Base-by-base conservation (phyloP, 2,329 filamentous ascomycete genomes). In the Atkinsonella texensis region DNA sequence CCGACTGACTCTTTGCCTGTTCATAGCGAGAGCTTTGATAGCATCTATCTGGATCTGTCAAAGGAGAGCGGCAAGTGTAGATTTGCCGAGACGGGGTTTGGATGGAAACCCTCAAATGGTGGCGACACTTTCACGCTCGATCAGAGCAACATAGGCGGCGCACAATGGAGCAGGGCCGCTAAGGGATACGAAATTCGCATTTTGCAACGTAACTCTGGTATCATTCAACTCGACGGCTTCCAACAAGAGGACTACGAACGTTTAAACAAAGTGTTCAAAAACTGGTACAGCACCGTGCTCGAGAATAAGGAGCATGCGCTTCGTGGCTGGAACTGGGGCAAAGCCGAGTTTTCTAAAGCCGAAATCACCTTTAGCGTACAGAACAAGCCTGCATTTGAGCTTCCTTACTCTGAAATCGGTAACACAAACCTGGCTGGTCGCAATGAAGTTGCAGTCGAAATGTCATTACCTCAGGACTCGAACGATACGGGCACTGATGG, bases 311-410 rank as follows among this genome's bases (percentile, higher is more conserved):
- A 98, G 70, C 93, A 97, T 68, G 89, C 93, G 23, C 74, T 98
- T 53, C 83, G 93, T 60, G 93, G 93, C 52, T 98, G 93, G 93
- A 98, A 98, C 68, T 98, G 93, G 94, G 93, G 93, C 62, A 98
- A 97, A 71, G 88, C 89, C 57, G 93, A 98, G 63, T 95, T 98
- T 66, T 85, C 86, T 55, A 95, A 97, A 70, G 85, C 89, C 51
- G 93, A 98, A 72, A 80, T 98, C 52, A 81, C 87, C 32, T 98
- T 98, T 76, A 97, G 90, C 67, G 93, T 98, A 39, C 89, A 95
- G 66, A 98, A 96, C 69, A 83, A 89, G 61, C 93, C 93, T 3
- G 88, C 91, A 5, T 98, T 98, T 68, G 93, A 97, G 69, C 84
- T 98, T 5, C 90, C 94, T 12, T 98, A 97, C 72, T 87, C 89